Percentiles rank a stretch among this genome's conserved stretches.
Conservation (phyloP, 768 basidiomycete species). For the Suillus subalutaceus region DNA sequence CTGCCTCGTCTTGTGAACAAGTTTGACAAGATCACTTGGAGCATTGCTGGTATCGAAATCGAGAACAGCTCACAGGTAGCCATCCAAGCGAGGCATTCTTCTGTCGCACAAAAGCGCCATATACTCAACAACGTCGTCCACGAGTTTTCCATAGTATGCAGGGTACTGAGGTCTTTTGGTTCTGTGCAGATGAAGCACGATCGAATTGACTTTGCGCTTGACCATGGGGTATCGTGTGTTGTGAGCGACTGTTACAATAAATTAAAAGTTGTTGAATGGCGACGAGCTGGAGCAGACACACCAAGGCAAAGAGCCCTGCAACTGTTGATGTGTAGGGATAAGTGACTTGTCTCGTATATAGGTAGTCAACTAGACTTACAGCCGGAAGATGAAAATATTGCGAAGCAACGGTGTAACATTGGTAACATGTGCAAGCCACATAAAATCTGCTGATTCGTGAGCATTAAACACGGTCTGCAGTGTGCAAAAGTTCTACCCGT, state of each 20-base stretch:
- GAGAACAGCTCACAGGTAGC: constrained; percentile 18
- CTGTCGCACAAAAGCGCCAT: neutral
- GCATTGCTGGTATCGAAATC: constrained; percentile 15
- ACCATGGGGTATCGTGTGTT: neutral
- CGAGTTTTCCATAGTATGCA: constrained; percentile 3
- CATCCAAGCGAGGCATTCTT: neutral
- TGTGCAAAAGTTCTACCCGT: constrained; percentile 24
- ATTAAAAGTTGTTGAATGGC: neutral
- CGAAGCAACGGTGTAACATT: constrained; percentile 26
- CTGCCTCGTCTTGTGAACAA: constrained; percentile 21
- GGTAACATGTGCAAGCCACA: constrained; percentile 11
- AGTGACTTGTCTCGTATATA: neutral
- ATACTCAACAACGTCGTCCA: neutral
- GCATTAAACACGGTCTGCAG: neutral
- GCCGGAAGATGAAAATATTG: constrained; percentile 45
- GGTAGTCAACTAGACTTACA: constrained; percentile 40
- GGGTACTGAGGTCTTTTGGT: neutral
- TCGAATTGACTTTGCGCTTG: neutral
- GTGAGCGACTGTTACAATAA: neutral
- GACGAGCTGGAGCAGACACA: constrained; percentile 30
- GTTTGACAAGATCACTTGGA: constrained; percentile 26
- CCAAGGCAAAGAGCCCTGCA: constrained; percentile 51
- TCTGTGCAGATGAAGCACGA: neutral
- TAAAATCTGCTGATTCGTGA: neutral
- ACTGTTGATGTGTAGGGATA: constrained; percentile 30